Evolutionary conservation across 176 grass and related monocot genomes (phyloP).

Genomic region (Avena sativa): DNA sequence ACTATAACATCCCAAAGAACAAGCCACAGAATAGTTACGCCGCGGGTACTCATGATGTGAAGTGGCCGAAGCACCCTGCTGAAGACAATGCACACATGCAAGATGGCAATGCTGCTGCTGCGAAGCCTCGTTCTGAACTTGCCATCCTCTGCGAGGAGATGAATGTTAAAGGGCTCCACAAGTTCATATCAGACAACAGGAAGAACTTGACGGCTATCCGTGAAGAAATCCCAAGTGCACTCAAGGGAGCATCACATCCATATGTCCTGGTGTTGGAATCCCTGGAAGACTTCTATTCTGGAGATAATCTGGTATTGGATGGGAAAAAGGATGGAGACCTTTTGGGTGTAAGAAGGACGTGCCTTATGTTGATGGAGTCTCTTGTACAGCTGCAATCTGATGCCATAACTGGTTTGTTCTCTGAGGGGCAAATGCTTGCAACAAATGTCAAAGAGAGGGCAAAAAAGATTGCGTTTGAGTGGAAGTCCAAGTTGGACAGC

Average conservation of each 20-base stretch:
- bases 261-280: conserved; percentile 64
- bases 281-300: conserved; percentile 62
- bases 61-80: conserved; percentile 53
- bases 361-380: conserved; percentile 97
- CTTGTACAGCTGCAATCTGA: conserved; percentile 60
- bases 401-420: conserved; percentile 24
- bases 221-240: conserved; percentile 74
- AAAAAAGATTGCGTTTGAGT: conserved; percentile 69
- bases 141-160: conserved; percentile 71
- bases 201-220: conserved; percentile 85
- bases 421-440: conserved; percentile 52
- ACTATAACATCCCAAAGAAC: conserved; percentile 40
- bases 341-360: conserved; percentile 84
- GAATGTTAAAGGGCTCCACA: conserved; percentile 84
- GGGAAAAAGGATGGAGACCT: conserved; percentile 95
- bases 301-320: conserved; percentile 65
- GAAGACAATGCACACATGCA: conserved; percentile 12
- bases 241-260: conserved; percentile 68
- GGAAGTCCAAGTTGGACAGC: conserved; percentile 79
- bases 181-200: conserved; percentile 88
- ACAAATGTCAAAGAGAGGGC: conserved; percentile 62
- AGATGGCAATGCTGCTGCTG: conserved; percentile 42
- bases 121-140: conserved; percentile 62
- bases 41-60: conserved; percentile 8
- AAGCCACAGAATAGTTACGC: conserved; percentile 8